Base-by-base conservation (phyloP, 768 basidiomycete species). In the button mushroom (Agaricus bisporus) region DNA sequence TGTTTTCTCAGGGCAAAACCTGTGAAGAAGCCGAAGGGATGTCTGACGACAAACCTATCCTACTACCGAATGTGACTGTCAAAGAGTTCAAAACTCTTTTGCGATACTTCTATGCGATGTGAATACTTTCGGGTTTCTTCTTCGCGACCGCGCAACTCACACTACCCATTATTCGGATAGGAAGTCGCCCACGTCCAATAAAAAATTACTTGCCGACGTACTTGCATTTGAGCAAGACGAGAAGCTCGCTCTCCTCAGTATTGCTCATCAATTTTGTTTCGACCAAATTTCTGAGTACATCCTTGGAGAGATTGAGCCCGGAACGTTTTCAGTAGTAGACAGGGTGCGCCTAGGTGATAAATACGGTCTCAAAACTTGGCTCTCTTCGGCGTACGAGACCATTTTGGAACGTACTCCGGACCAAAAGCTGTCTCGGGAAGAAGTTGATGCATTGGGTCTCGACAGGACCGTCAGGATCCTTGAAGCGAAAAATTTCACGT, bases 171-270 rank as follows among this genome's bases (percentile, higher is more conserved):
- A 32, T 75, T 48, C 22, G 70, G 72, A 48, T 47, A 39, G 25
- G 20, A 49, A n/a, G 22, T 8, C 36, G 36, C 26, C 15, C 41
- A 5, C 10, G 42, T 1, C 4, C n/a, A 11, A 32, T 10, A 0
- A 20, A 8, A 25, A 14, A 0, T n/a, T n/a, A n/a, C 8, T 14
- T 10, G 8, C 4, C 14, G 26, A 49, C 15, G 5, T 5, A 8
- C 15, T n/a, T 12, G 35, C n/a, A 9, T 32, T 32, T 32, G 11
- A 32, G 6, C 59, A 65, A 29, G 48, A 63, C 6, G 61, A 69
- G 28, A 73, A 73, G 70, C 60, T 70, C 14, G 58, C 64, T n/a
- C 63, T 78, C 10, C 65, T 77, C 35, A 66, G 71, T 14, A 70
- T 76, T 41, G 63, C 76, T 1, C 67, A 70, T n/a, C 67, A 69